These are phyloP conservation scores for Echria macrotheca DNA, from an alignment of 495 filamentous ascomycete species.

Conservation along the genomic window DNA sequence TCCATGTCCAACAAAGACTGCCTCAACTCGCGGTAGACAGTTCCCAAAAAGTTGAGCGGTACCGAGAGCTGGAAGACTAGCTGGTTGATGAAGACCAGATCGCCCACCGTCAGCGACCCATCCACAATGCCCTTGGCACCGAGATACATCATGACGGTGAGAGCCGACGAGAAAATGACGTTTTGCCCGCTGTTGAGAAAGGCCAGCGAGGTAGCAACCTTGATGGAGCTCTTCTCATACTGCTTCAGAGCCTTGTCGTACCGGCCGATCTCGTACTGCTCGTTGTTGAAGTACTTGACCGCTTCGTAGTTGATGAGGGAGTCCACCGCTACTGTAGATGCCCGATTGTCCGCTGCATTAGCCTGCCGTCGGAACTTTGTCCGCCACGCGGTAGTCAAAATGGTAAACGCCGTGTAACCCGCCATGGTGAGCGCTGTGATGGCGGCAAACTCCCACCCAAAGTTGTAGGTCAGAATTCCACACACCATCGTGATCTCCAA, in stretches of 20 bases:
- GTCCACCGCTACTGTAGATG: slow-evolving; percentile 91
- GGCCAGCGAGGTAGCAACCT: slow-evolving; percentile 86
- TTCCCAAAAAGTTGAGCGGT: slow-evolving; percentile 91
- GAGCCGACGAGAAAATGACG: slow-evolving; percentile 90
- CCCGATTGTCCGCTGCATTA: slow-evolving; percentile 93
- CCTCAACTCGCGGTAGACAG: slow-evolving; percentile 89
- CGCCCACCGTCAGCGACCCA: slow-evolving; percentile 83
- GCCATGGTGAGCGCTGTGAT: slow-evolving; percentile 90
- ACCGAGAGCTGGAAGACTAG: slow-evolving; percentile 97
- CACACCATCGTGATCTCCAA: slow-evolving; percentile 94
- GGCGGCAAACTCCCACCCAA: slow-evolving; percentile 82
- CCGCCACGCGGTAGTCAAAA: slow-evolving; percentile 90
- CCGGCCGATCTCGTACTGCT: slow-evolving; percentile 83
- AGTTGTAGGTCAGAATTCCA: slow-evolving; percentile 90
- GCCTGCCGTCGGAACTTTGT: slow-evolving; percentile 93
- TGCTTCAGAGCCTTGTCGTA: slow-evolving; percentile 82
- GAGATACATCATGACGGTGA: slow-evolving; percentile 98
- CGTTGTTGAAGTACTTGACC: slow-evolving; percentile 99
- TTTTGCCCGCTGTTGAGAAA: slow-evolving; percentile 97
- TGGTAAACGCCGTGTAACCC: slow-evolving; percentile 90
- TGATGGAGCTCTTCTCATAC: slow-evolving; percentile 93
- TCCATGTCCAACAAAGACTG: slow-evolving; percentile 98
- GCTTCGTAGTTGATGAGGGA: slow-evolving; percentile 98
- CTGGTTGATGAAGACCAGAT: slow-evolving; percentile 97
- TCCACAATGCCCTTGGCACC: slow-evolving; percentile 81